Evolutionary conservation across 2,329 filamentous ascomycete genomes (phyloP).

Genomic region (Microcera coccophila): DNA sequence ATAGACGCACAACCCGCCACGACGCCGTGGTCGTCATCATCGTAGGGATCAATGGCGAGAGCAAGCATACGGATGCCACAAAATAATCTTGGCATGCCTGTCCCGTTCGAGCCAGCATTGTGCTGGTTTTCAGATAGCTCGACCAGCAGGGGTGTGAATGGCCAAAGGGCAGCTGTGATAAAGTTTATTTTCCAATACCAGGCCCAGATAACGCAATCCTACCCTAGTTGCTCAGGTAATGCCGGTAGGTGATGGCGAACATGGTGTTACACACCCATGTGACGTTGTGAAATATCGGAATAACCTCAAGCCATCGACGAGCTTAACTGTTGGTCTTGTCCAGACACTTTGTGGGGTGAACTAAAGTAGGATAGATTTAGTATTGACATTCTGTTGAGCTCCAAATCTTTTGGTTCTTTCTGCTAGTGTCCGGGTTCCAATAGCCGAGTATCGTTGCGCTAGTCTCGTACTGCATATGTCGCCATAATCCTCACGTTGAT

Average conservation of each 20-base stretch:
- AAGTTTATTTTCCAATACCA: constrained; percentile 6
- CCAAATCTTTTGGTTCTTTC: no score
- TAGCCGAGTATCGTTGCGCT: not conserved
- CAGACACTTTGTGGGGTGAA: not conserved
- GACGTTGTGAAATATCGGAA: not conserved
- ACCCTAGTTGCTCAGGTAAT: no score
- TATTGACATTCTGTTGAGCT: no score
- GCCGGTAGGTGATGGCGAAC: no score
- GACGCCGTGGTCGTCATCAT: not conserved
- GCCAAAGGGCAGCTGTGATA: constrained; percentile 4
- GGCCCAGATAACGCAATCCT: constrained; percentile 11
- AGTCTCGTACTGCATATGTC: constrained; percentile 4
- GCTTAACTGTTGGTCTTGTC: not conserved
- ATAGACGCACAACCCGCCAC: not conserved
- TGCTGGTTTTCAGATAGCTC: constrained; percentile 3
- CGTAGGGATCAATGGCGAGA: constrained; percentile 2
- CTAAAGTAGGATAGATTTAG: no score
- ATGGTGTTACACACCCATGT: not conserved
- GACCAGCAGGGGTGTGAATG: not conserved
- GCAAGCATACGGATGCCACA: not conserved
- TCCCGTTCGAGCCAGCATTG: not conserved
- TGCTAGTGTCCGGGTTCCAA: no score
- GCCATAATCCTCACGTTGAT: constrained; percentile 7
- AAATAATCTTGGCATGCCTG: not conserved
- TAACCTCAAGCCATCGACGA: not conserved